Evolutionary conservation across 495 filamentous ascomycete species (phyloP), one percentile per base, ranked within the genome.

Genomic region (Annulohypoxylon bovei): DNA sequence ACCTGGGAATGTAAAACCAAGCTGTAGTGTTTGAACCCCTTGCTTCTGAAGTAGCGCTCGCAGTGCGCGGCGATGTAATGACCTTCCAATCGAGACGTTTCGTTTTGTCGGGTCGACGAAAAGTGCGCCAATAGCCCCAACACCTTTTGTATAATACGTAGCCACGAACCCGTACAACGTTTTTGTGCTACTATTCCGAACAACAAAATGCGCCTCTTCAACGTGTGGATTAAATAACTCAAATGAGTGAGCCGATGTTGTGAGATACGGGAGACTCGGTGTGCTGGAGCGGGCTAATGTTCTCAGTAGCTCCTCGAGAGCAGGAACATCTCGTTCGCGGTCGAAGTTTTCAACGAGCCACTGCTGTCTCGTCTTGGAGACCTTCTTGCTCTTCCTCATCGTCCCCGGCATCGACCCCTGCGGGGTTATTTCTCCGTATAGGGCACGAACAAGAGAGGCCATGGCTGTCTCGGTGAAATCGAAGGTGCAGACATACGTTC

Each of bases 381-480:
- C 83, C 74, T 95, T 94, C 73, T 92, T 88, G 77, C 89, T 94
- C 76, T 94, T 92, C 52, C 89, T 87, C 56, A 95, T 87, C 0
- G 91, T 93, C 4, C 93, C 93, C 2, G 93, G 93, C 18, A 97
- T 78, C 4, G 86, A 85, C 0, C 92, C 93, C 37, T 86, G 88
- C 0, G 93, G 90, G 1, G 84, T 81, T 60, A 93, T 81, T 47
- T 94, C 92, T 12, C 93, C 93, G 73, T 92, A 93, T 1, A 97
- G 77, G 4, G 91, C 90, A 46, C 93, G 89, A 28, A 94, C 93
- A 7, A 97, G 81, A 1, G 93, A 91, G 58, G 89, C 87, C 81
- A 97, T 86, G 22, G 93, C 93, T 0, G 92, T 94, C 70, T 97
- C 93, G 3, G 93, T 97, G 75, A 95, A 96, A 81, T 97, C 93